A percentile compares a stretch with the other conserved stretches of the same genome.
Evolutionary conservation across 805 yeast species (phyloP).

Genomic region (Maudiozyma pseudohumilis): DNA sequence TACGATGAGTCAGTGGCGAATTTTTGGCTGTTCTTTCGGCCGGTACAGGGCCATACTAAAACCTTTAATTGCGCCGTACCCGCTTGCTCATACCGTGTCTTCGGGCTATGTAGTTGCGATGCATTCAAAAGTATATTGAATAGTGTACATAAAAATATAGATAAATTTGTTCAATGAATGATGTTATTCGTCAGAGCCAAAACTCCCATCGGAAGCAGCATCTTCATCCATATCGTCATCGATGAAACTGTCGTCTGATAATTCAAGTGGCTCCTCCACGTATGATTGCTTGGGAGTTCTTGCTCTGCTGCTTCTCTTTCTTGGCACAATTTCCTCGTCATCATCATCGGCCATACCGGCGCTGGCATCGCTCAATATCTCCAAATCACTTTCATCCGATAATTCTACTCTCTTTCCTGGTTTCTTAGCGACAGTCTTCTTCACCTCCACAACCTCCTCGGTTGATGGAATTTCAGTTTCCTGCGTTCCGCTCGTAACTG

Average conservation of each 20-base stretch:
- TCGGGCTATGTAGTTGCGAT: too few species aligned
- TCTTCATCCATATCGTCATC: slow-evolving; percentile 17
- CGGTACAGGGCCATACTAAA: too few species aligned
- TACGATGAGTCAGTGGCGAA: too few species aligned
- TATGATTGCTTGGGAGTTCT: slow-evolving; percentile 11
- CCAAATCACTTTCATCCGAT: slow-evolving; percentile 20
- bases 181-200: slow-evolving; percentile 12
- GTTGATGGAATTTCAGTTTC: neutral
- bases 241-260: slow-evolving; percentile 23
- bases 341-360: slow-evolving; percentile 11
- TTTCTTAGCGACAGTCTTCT: slow-evolving; percentile 2
- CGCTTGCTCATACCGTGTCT: too few species aligned
- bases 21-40: too few species aligned
- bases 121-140: too few species aligned
- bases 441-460: neutral
- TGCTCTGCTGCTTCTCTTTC: slow-evolving; percentile 17
- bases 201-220: slow-evolving; percentile 14
- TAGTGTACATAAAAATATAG: too few species aligned
- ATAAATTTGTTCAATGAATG: too few species aligned
- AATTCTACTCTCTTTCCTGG: slow-evolving; percentile 9
- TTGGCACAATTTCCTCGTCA: slow-evolving; percentile 9
- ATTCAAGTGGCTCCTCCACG: slow-evolving; percentile 12
- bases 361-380: slow-evolving; percentile 6
- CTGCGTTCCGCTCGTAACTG: too few species aligned
- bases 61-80: too few species aligned